Base-by-base conservation (phyloP, 345 rosid genomes). In the Fremontodendron californicum region DNA sequence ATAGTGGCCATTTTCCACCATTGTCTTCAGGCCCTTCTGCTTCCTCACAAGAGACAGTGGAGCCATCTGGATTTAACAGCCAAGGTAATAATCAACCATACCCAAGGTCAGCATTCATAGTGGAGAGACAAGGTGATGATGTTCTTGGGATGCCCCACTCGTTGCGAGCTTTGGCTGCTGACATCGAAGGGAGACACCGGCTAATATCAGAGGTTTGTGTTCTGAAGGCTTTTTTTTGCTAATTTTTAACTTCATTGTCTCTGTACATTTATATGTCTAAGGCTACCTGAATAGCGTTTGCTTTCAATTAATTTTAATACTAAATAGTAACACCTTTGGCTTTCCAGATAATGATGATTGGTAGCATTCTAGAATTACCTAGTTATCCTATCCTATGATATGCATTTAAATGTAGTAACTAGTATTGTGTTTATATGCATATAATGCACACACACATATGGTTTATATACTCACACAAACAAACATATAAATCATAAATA, bases 141-240 rank as follows among this genome's bases (percentile, higher is more conserved):
- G 78, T 84, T 80, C 87, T 84, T 62, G 89, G 87, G 16, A 82
- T 86, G 88, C 89, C 91, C 67, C 90, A 79, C 74, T 87, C 92
- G 31, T 76, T 89, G 81, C 87, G 91, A 45, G 87, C 87, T 78
- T 83, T 90, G 82, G 91, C 91, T 81, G 86, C 87, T 78, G 92
- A 89, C 80, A 80, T 85, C 71, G 90, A 87, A 80, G 94, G 90
- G 78, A 88, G 95, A 82, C 88, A 89, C 77, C 91, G 89, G 18
- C 79, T 90, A 12, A 81, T 93, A 83, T 86, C 92, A 23, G 98
- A 90, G 98, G 98, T 93, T 73, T 46, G 86, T 66, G 15, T 85
- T 61, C 62, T 69, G 9, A 33, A 37, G 71, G 31, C 31, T 35
- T 45, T 31, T 13, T 68, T 52, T 39, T 18, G 25, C 49, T 60